Base-by-base conservation (phyloP, 2,329 filamentous ascomycete species). In the Metarhizium rileyi region DNA sequence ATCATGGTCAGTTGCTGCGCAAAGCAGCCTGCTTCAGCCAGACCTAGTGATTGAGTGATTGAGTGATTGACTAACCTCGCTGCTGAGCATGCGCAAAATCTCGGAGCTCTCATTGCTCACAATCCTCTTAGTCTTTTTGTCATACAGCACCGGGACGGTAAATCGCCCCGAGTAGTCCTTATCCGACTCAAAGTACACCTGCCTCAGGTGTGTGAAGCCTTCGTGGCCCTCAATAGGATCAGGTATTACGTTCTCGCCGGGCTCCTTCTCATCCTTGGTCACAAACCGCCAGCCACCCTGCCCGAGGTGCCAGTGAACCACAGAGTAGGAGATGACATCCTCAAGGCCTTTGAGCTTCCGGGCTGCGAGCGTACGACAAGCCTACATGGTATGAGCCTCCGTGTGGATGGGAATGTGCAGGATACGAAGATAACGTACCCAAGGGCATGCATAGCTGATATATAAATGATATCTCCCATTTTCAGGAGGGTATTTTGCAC, bases 401-500 rank as follows among this genome's bases (percentile, higher is more conserved):
- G 10, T 28, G 27, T 14, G 10, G 12, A 14, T 14, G 30, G 30
- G 9, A 33, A 33, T 14, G 4, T 14, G 10, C 5, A 5, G 16
- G 9, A 33, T 4, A 33, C 2, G 10, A 33, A 33, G 12, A 33
- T 5, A 33, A 60, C 69, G 48, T 58, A 74, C 84, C 90, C 90
- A 96, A 4, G 90, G 90, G 68, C 90, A 96, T 6, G 90, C 90
- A 68, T 95, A 95, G 61, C 86, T 91, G 57, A 95, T 85, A 64
- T 91, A 98, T 59, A 98, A 81, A 70, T 98, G 93, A 66, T 98
- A 98, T 50, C 93, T 79, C 48, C 79, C 88, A 70, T 87, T 88
- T 70, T 97, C 91, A 1, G 89, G 79, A 5, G 89, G 86, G 59
- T 90, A 96, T 65, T 83, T 70, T 5, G 87, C 84, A 40, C 79